Conservation (phyloP, 371 early-diverging fungal genomes). For the Mortierella sp. region DNA sequence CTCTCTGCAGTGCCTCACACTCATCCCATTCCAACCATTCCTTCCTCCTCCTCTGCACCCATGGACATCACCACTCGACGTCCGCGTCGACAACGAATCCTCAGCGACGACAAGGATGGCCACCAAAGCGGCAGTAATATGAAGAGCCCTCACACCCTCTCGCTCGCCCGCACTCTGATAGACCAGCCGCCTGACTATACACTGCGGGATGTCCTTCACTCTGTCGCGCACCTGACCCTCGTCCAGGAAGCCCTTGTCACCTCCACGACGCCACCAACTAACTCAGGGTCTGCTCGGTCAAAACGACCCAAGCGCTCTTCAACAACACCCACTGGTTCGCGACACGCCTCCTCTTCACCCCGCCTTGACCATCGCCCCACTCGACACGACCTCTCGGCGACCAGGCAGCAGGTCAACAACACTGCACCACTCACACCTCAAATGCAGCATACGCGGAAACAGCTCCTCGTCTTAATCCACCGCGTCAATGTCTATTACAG, state of each 20-base stretch:
- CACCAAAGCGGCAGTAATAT: background rate
- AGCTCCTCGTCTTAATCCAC: background rate
- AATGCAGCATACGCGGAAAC: conserved; percentile 4
- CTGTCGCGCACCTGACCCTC: conserved; percentile 2
- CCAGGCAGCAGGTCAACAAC: background rate
- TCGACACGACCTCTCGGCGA: background rate
- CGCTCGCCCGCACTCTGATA: background rate
- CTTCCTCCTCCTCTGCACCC: background rate
- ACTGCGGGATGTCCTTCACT: background rate
- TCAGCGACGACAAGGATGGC: background rate
- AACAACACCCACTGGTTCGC: background rate
- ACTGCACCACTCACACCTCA: background rate
- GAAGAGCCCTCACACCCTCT: background rate
- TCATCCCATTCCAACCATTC: conserved; percentile 4
- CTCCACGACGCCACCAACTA: background rate
- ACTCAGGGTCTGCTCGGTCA: background rate
- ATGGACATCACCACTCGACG: background rate
- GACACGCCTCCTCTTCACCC: background rate
- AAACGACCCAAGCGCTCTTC: background rate
- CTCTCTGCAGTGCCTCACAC: background rate
- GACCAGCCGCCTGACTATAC: background rate
- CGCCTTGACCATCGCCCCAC: background rate
- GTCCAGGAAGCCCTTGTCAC: background rate
- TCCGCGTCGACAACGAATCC: background rate
- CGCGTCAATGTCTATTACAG: conserved; percentile 6